Evolutionary conservation across 768 basidiomycete genomes (phyloP), one percentile per base, ranked within the genome.

Genomic region (Pleurotus eryngii): DNA sequence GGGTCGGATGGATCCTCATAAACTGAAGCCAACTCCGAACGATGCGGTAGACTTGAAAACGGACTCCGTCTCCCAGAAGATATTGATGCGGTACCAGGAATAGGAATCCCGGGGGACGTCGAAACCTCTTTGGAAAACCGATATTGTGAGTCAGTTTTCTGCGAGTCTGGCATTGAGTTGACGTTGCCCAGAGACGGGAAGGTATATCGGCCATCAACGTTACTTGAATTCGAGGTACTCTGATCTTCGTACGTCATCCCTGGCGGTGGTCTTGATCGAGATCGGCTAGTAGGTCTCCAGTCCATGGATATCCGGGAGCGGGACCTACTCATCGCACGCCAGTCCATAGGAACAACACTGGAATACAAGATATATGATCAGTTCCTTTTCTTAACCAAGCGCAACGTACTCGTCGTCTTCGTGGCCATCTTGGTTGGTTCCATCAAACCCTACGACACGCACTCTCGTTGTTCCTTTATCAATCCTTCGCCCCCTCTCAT

Each of bases 241-340:
- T 73, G 74, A 42, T 81, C 82, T 57, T 85, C 81, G 65, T 82
- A 79, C 48, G 74, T 72, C 8, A 71, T 70, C 56, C 72, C 35
- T 24, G 35, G 83, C 27, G 89, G 84, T 17, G 89, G 86, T 38
- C 92, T 82, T 45, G 89, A 90, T 54, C 88, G 83, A 27, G 90
- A 91, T 55, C 89, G 85, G 71, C 84, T 86, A 53, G 85, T 73
- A 35, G 90, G 86, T 57, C 87, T 79, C 93, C 93, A 95, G 69
- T 95, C 93, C 90, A 95, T 93, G 18, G 90, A 87, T 63, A 88
- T 87, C 20, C 94, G 84, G 12, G 94, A 95, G 64, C 93, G 83
- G 22, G 94, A 96, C 61, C 94, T 82, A 71, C 92, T 95, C 68
- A 93, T 85, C 30, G 90, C 86, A 49, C 93, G 81, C 95, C 94